phyloP scores from a whole-genome alignment of 139 green algal species.

The Pleodorina starrii region DNA sequence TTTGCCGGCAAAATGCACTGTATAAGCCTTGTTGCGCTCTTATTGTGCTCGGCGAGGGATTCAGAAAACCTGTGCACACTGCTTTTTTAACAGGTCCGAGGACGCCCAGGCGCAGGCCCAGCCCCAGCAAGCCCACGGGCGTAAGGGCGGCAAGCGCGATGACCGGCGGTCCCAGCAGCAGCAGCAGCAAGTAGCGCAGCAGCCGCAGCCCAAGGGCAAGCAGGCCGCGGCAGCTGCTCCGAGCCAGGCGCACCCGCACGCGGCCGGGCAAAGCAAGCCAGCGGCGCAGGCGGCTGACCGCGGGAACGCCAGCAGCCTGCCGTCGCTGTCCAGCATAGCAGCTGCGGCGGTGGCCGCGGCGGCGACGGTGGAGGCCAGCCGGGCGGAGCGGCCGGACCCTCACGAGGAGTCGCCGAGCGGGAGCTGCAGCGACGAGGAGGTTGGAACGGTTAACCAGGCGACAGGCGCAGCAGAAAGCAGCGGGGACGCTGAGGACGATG shows the following conservation, averaged over 20 bases:
- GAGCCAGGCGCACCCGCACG: not conserved
- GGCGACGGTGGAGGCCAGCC: not conserved
- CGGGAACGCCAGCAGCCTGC: not conserved
- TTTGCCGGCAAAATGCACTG: too few relatives aligned
- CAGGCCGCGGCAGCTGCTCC: not conserved
- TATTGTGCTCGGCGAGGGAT: too few relatives aligned
- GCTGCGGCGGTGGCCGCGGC: not conserved
- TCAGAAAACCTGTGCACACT: not conserved
- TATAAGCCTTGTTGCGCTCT: too few relatives aligned
- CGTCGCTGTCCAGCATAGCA: not conserved
- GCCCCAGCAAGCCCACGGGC: not conserved
- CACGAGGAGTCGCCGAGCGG: not conserved
- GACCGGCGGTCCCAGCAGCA: constrained; percentile 32
- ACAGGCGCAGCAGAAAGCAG: constrained; percentile 27
- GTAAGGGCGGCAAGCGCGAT: constrained; percentile 25
- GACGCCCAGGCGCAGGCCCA: constrained; percentile 17
- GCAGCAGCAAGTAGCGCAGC: constrained; percentile 40
- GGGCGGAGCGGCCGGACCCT: not conserved
- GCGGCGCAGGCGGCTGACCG: not conserved
- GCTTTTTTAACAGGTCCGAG: constrained; percentile 15
- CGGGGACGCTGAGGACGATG: constrained; percentile 36
- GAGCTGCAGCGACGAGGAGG: constrained; percentile 43
- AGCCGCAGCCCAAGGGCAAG: not conserved
- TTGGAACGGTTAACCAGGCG: constrained; percentile 51
- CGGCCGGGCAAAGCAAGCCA: not conserved